Conservation (phyloP, 23 red algal genomes). For the Gracilaria caudata region DNA sequence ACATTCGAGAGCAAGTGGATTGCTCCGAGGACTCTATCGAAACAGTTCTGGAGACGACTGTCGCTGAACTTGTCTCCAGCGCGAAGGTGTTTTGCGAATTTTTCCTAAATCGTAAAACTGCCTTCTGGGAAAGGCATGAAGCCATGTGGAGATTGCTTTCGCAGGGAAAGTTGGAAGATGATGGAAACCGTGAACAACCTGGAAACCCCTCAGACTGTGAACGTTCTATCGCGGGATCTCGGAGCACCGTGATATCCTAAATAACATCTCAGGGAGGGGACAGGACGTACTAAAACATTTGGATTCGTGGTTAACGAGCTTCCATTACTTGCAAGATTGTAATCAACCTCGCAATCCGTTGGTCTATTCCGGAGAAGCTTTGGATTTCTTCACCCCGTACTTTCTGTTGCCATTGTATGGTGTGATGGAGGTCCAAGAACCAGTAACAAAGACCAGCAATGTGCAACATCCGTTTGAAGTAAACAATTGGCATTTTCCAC, state of each 20-base stretch:
- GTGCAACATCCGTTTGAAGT: constrained; percentile 2
- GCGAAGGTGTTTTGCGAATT: neutral
- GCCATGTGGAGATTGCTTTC: neutral
- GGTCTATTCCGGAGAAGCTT: neutral
- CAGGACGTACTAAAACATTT: neutral
- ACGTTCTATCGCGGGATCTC: neutral
- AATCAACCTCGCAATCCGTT: neutral
- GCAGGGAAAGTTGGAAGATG: neutral
- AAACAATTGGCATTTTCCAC: constrained; percentile 12
- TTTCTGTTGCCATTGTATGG: neutral
- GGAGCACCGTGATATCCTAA: neutral
- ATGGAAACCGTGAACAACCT: no score
- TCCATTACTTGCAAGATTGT: neutral
- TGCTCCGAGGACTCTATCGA: neutral
- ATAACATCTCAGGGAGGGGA: neutral
- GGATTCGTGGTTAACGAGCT: neutral
- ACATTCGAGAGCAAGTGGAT: neutral
- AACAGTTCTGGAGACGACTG: neutral
- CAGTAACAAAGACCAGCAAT: constrained; percentile 14
- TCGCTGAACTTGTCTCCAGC: neutral
- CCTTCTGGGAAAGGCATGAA: neutral
- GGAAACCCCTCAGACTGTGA: no score
- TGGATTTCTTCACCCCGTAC: neutral
- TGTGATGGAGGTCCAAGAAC: neutral
- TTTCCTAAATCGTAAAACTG: neutral